phyloP scores from a whole-genome alignment of 805 yeast genomes.

The Tetrapisispora nanseiensis region DNA sequence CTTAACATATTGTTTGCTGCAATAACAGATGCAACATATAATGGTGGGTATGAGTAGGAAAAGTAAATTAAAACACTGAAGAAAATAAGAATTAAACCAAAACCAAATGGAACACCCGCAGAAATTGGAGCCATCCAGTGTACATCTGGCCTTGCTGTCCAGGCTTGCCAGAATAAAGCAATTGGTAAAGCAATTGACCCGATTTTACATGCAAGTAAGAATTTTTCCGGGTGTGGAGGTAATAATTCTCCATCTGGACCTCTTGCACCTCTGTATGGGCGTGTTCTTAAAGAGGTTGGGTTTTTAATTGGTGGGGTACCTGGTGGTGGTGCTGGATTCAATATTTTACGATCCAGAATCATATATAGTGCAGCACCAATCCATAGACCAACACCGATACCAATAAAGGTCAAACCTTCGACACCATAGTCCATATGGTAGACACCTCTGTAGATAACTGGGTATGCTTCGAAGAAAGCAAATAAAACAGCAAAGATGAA shows the following conservation, averaged over 20 bases:
- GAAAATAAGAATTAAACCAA: constrained; percentile 62
- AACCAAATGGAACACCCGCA: constrained; percentile 73
- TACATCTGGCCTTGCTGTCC: constrained; percentile 52
- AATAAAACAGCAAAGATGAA: constrained; percentile 69
- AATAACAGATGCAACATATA: constrained; percentile 72
- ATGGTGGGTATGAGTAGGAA: constrained; percentile 62
- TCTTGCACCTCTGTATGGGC: constrained; percentile 37
- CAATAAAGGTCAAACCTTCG: constrained; percentile 61
- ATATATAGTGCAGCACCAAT: constrained; percentile 45
- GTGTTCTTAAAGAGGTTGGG: constrained; percentile 20
- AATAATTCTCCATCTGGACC: constrained; percentile 42
- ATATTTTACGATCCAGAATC: constrained; percentile 38
- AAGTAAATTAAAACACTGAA: constrained; percentile 62
- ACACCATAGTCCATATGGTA: constrained; percentile 51
- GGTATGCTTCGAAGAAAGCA: constrained; percentile 49
- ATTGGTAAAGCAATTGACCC: constrained; percentile 62
- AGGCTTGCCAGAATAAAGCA: constrained; percentile 70
- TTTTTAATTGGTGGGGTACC: constrained; percentile 43
- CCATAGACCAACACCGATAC: constrained; percentile 60
- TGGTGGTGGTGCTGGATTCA: constrained; percentile 49
- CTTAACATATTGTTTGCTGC: constrained; percentile 82
- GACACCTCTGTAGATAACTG: constrained; percentile 54
- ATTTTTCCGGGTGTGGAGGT: constrained; percentile 50
- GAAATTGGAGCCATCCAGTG: constrained; percentile 73
- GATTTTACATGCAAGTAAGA: constrained; percentile 50